These are phyloP conservation scores for Niveomyces coronatus DNA, from an alignment of 2,329 filamentous ascomycete genomes.

Conservation along the genomic window DNA sequence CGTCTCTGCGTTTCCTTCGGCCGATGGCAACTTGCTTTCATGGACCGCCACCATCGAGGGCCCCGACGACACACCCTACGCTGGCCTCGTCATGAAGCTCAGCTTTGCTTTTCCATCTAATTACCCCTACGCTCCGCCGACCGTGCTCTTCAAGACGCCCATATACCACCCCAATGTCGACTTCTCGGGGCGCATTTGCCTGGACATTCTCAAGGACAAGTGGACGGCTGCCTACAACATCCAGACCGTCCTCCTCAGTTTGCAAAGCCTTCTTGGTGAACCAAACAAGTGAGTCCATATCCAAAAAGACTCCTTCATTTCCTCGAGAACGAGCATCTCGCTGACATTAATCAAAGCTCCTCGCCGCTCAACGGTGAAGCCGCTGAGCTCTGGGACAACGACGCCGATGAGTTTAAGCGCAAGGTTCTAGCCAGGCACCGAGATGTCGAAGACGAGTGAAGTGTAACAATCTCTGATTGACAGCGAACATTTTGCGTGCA, in stretches of 20 bases:
- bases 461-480: slow-evolving; percentile 3
- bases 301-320: neutral
- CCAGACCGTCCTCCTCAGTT: slow-evolving; percentile 79
- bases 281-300: slow-evolving; percentile 77
- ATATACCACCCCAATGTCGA: slow-evolving; percentile 99
- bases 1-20: slow-evolving; percentile 87
- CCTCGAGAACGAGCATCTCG: neutral
- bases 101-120: slow-evolving; percentile 82
- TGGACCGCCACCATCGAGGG: slow-evolving; percentile 95
- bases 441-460: slow-evolving; percentile 54
- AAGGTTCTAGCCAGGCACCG: slow-evolving; percentile 54
- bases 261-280: slow-evolving; percentile 92
- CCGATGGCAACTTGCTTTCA: slow-evolving; percentile 77
- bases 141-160: slow-evolving; percentile 93
- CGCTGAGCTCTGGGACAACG: slow-evolving; percentile 88
- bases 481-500: slow-evolving; percentile 5
- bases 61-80: slow-evolving; percentile 84
- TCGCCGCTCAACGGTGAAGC: slow-evolving; percentile 94
- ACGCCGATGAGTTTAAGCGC: slow-evolving; percentile 77
- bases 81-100: slow-evolving; percentile 81
- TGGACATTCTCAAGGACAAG: slow-evolving; percentile 98
- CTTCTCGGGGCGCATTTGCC: slow-evolving; percentile 90
- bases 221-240: slow-evolving; percentile 98
- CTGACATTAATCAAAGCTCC: slow-evolving; percentile 45
- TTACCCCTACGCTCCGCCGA: slow-evolving; percentile 86